Conservation (phyloP, 352 stramenopile species). For the Phytophthora vignae region DNA sequence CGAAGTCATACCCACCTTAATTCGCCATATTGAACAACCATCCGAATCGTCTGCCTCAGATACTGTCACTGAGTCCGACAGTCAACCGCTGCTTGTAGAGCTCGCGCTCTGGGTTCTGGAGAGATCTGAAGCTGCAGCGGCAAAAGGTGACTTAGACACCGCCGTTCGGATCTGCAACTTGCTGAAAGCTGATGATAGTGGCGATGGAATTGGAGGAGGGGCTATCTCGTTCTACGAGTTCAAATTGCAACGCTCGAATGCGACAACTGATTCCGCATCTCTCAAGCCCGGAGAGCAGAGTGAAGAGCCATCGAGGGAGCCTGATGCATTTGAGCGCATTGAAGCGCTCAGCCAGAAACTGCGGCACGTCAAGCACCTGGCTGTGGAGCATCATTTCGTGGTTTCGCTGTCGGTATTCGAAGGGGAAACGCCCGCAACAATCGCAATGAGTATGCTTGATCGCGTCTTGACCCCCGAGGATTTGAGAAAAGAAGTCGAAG, state of each 20-base stretch:
- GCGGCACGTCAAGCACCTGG: constrained; percentile 60
- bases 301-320: neutral
- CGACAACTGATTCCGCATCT: neutral
- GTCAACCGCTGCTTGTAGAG: constrained; percentile 26
- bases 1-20: constrained; percentile 61
- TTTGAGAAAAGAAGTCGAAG: constrained; percentile 45
- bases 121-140: constrained; percentile 37
- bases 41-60: constrained; percentile 4
- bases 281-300: neutral
- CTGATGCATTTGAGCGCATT: constrained; percentile 34
- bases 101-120: constrained; percentile 45
- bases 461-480: constrained; percentile 46
- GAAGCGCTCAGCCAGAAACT: constrained; percentile 52
- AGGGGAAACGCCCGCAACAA: constrained; percentile 66
- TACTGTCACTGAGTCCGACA: neutral
- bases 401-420: constrained; percentile 66
- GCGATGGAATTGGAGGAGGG: neutral
- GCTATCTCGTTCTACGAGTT: constrained; percentile 37
- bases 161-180: constrained; percentile 47
- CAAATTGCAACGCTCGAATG: constrained; percentile 23
- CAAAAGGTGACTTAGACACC: constrained; percentile 36
- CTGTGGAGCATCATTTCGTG: constrained; percentile 55
- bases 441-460: constrained; percentile 83
- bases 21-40: constrained; percentile 33
- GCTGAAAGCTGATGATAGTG: constrained; percentile 16